Evolutionary conservation across 495 filamentous ascomycete genomes (phyloP).

Genomic region (Penicillium cataractarum): DNA sequence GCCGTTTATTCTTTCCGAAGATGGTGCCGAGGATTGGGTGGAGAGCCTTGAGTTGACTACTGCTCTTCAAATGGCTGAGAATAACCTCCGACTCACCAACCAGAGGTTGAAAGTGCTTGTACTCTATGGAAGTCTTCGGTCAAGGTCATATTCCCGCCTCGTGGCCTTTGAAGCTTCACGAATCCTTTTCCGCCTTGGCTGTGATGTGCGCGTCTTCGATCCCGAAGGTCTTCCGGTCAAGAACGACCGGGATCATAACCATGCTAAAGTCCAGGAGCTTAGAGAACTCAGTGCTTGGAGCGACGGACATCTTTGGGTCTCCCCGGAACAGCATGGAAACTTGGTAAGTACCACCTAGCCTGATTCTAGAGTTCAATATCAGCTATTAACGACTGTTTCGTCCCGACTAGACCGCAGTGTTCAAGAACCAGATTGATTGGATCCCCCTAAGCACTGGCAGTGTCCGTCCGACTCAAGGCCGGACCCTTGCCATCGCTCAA

Average conservation of each 20-base stretch:
- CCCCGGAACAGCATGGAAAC: conserved; percentile 73
- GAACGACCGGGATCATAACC: conserved; percentile 59
- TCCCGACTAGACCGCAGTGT: conserved; percentile 59
- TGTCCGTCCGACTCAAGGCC: conserved; percentile 70
- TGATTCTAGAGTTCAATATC: not conserved
- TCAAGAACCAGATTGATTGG: conserved; percentile 81
- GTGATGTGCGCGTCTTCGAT: conserved; percentile 69
- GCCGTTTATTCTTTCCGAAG: conserved; percentile 54
- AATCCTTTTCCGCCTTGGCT: conserved; percentile 68
- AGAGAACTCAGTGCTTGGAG: conserved; percentile 66
- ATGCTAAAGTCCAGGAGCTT: conserved; percentile 69
- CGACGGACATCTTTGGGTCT: conserved; percentile 71
- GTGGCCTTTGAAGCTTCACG: conserved; percentile 63
- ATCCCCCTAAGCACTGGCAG: conserved; percentile 65
- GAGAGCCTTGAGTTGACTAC: conserved; percentile 59
- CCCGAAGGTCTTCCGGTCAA: conserved; percentile 64
- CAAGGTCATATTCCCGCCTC: conserved; percentile 63
- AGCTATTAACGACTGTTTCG: not conserved
- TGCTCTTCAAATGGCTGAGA: conserved; percentile 53
- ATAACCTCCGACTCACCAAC: conserved; percentile 43
- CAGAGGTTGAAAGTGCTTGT: conserved; percentile 63
- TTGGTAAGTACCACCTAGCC: conserved; percentile 42
- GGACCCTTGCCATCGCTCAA: conserved; percentile 67
- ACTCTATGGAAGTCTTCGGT: conserved; percentile 63
- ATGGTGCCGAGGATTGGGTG: conserved; percentile 56